Percentiles rank a stretch among this genome's conserved stretches.
phyloP scores from a whole-genome alignment of 2,329 filamentous ascomycete genomes.

The Colletotrichum gigasporum region DNA sequence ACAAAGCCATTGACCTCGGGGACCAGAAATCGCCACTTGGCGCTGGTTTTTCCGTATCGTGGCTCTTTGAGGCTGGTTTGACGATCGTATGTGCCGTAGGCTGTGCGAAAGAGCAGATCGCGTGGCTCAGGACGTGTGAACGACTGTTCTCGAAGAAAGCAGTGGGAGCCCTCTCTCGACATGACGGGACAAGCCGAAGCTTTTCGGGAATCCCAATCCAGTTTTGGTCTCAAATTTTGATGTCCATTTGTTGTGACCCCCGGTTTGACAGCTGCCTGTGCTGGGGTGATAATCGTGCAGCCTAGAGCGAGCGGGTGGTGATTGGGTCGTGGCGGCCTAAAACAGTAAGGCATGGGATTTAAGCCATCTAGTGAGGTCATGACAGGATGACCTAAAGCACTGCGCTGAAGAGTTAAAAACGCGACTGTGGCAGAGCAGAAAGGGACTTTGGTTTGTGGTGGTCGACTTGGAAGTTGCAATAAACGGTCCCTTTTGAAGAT shows the following conservation, averaged over 20 bases:
- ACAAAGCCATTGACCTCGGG: too few relatives aligned
- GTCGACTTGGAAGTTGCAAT: background rate
- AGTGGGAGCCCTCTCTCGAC: too few relatives aligned
- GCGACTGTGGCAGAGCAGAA: background rate
- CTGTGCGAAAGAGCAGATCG: background rate
- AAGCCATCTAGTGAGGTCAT: background rate
- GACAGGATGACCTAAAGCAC: background rate
- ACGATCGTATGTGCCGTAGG: background rate
- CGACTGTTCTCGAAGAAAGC: background rate
- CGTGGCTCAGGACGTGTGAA: background rate
- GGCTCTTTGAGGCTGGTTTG: background rate
- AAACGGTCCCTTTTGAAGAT: background rate
- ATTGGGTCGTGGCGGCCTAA: background rate
- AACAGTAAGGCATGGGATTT: background rate
- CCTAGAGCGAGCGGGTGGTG: background rate
- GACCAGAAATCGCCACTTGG: background rate
- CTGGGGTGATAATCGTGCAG: background rate
- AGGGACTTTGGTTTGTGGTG: slow-evolving; percentile 3
- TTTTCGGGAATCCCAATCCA: too few relatives aligned
- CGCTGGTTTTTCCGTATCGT: background rate
- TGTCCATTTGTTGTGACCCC: background rate
- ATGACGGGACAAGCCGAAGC: background rate
- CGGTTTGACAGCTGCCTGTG: slow-evolving; percentile 2
- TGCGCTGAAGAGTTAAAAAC: too few relatives aligned
- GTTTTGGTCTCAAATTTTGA: background rate